A percentile compares a stretch with the other conserved stretches of the same genome.
phyloP scores from a whole-genome alignment of 2,329 filamentous ascomycete species.

The Ophiostoma himal-ulmi region DNA sequence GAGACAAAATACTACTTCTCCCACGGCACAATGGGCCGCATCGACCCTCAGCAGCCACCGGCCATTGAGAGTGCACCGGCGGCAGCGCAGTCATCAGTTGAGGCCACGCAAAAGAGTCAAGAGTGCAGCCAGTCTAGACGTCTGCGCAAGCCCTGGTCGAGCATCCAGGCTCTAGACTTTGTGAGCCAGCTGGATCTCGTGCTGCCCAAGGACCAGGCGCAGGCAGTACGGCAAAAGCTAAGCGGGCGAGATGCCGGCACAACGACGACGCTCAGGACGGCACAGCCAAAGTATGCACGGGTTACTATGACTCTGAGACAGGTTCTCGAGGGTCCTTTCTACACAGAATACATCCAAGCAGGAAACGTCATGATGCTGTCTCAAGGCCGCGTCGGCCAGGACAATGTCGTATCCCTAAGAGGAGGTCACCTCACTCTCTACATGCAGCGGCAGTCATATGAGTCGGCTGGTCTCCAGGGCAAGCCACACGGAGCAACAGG shows the following conservation, averaged over 20 bases:
- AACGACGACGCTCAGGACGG: constrained; percentile 21
- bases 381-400: constrained; percentile 62
- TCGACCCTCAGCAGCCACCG: constrained; percentile 65
- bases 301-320: constrained; percentile 68
- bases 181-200: constrained; percentile 58
- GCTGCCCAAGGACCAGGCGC: constrained; percentile 59
- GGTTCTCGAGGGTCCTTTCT: constrained; percentile 68
- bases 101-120: background rate
- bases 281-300: constrained; percentile 52
- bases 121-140: background rate
- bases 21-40: constrained; percentile 60
- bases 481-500: constrained; percentile 57
- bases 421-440: constrained; percentile 70
- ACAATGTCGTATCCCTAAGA: constrained; percentile 65
- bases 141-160: constrained; percentile 69
- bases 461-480: constrained; percentile 73
- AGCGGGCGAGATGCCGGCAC: constrained; percentile 28
- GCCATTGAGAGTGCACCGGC: constrained; percentile 36
- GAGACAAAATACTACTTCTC: constrained; percentile 68
- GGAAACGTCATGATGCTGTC: constrained; percentile 73
- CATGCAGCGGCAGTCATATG: constrained; percentile 74
- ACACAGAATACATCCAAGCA: constrained; percentile 76
- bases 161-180: constrained; percentile 59
- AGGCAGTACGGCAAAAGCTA: constrained; percentile 49
- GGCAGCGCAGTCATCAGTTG: background rate